Evolutionary conservation across 2,329 filamentous ascomycete genomes (phyloP), one percentile per base, ranked within the genome.

Genomic region (Scedosporium apiospermum): DNA sequence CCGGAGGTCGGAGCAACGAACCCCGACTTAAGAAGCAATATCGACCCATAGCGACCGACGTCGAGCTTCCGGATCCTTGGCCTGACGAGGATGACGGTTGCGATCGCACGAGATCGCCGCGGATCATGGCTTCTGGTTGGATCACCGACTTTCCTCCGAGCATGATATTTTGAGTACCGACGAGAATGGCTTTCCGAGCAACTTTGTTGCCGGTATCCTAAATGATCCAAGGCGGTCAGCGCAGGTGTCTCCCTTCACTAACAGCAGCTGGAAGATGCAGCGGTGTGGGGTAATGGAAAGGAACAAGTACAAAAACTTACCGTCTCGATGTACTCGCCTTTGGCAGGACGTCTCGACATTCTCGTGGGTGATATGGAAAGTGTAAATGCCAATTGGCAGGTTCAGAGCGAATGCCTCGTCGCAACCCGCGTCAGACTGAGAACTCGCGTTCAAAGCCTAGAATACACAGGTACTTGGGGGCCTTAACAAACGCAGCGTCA

Each of bases 171-270:
- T 96, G 92, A 23, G 93, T 97, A 70, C 95, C 95, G 71, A 96
- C 90, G 68, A 99, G 91, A 72, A 89, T 88, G 65, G 91, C 90
- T 68, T 91, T 91, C 67, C 95, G 91, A 46, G 93, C 93, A 70
- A 99, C 95, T 79, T 98, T 98, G 83, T 99, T 99, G 68, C 95
- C 95, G 2, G 93, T 96, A 77, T 98, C 93, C 93, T 96, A 68
- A 27, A 27, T 1, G 61, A 41, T 27, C 55, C 42, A 44, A 58
- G 12, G 58, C 61, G 64, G 65, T 53, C 64, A 61, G 61, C 27
- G 49, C 61, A 6, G 23, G 16, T 14, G 6, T 5, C 18, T 30
- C 23, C 21, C 51, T 38, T 14, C 34, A 38, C 34, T 38, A 38
- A 38, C 10, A 38, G 34, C 34, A 38, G 4, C 10, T 14, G 10